phyloP scores from a whole-genome alignment of 345 rosid species.

The Carallia brachiata region DNA sequence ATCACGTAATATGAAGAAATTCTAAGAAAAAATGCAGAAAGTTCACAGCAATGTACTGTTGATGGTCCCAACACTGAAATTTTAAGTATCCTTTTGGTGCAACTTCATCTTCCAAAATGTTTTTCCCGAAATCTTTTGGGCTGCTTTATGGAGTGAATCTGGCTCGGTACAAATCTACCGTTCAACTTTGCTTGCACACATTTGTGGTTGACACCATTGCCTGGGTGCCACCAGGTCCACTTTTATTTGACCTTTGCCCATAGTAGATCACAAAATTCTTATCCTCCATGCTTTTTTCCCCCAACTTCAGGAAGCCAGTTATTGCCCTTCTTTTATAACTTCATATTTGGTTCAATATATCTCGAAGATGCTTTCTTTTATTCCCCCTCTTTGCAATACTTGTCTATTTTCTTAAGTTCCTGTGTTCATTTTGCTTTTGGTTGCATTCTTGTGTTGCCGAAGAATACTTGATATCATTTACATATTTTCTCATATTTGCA shows the following conservation, averaged over 20 bases:
- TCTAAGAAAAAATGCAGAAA: not conserved
- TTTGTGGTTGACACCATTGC: not conserved
- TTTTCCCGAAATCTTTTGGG: not conserved
- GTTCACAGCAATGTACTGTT: not conserved
- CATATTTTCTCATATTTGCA: not conserved
- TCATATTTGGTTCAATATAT: slow-evolving; percentile 3
- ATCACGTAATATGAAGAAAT: not conserved
- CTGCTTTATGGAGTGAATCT: not conserved
- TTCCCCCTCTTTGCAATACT: not conserved
- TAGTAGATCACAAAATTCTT: not conserved
- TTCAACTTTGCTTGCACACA: not conserved
- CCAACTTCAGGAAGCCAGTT: not conserved
- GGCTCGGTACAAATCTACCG: not conserved
- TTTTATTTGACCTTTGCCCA: not conserved
- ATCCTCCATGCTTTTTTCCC: not conserved
- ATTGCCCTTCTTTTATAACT: not conserved
- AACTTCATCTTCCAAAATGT: no score
- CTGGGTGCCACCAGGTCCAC: not conserved
- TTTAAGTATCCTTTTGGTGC: no score
- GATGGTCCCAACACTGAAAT: not conserved
- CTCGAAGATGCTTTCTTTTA: not conserved
- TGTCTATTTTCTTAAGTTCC: not conserved
- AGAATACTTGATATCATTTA: not conserved
- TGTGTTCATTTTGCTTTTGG: not conserved
- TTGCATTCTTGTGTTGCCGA: not conserved